Conservation (phyloP, 139 green algal species). For the Yamagishiella unicocca region DNA sequence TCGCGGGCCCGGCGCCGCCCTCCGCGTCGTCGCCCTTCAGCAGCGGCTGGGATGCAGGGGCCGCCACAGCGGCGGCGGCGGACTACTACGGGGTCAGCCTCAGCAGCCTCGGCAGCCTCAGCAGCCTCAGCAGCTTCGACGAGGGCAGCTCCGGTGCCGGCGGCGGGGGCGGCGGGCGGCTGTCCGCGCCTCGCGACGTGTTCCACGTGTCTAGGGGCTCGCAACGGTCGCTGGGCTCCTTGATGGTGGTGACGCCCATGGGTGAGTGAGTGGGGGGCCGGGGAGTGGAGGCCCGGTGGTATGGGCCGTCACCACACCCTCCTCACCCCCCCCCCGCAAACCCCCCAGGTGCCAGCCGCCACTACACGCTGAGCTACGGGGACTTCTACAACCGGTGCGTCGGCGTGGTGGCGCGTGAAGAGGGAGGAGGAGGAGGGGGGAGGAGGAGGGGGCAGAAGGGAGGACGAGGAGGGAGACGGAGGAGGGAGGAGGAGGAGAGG, state of each 20-base stretch:
- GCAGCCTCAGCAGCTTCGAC: slow-evolving; percentile 20
- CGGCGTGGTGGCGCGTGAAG: too few species aligned
- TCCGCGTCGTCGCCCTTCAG: neutral
- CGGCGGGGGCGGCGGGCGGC: neutral
- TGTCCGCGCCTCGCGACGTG: slow-evolving; percentile 19
- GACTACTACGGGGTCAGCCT: neutral
- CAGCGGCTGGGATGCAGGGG: neutral
- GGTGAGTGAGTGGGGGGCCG: slow-evolving; percentile 41
- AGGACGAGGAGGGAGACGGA: too few species aligned
- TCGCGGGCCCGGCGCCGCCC: neutral
- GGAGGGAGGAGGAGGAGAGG: too few species aligned
- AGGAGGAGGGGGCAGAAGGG: too few species aligned
- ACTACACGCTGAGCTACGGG: slow-evolving; percentile 70
- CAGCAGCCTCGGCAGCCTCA: slow-evolving; percentile 3
- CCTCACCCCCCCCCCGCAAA: neutral
- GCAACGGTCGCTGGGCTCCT: slow-evolving; percentile 73
- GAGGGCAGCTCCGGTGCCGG: neutral
- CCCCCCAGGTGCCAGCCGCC: slow-evolving; percentile 48
- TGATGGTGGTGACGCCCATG: slow-evolving; percentile 74
- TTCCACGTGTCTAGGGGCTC: slow-evolving; percentile 65
- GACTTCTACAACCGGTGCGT: slow-evolving; percentile 34
- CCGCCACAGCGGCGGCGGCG: neutral
- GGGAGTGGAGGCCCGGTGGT: neutral
- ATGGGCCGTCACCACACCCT: neutral
- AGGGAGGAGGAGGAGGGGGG: too few species aligned